Conservation (phyloP, 2,329 filamentous ascomycete genomes). For the Exserohilum turcica region DNA sequence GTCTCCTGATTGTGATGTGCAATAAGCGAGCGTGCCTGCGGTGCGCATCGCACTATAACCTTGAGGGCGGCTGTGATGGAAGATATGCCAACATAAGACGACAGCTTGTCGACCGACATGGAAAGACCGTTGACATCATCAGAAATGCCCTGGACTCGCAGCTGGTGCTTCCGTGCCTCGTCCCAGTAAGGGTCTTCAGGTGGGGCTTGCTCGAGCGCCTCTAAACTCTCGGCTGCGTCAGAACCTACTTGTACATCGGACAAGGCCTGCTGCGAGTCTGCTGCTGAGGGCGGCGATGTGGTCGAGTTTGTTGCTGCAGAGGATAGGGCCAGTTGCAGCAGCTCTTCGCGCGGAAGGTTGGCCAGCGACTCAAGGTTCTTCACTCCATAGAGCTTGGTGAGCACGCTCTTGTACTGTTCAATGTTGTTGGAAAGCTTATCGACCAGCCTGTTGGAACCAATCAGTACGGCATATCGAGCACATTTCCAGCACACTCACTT, state of each 20-base stretch:
- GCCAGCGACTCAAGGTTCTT: conserved; percentile 50
- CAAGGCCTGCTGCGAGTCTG: conserved; percentile 39
- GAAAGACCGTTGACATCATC: conserved; percentile 75
- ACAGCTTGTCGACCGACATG: conserved; percentile 62
- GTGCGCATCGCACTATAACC: conserved; percentile 66
- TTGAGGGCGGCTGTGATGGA: conserved; percentile 76
- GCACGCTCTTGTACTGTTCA: conserved; percentile 53
- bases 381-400: conserved; percentile 51
- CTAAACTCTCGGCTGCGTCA: conserved; percentile 59
- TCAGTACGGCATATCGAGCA: conserved; percentile 53
- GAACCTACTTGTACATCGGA: conserved; percentile 48
- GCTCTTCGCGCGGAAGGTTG: conserved; percentile 50
- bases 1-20: conserved; percentile 50
- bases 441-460: conserved; percentile 59
- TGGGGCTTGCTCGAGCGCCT: conserved; percentile 72
- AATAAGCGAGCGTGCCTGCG: conserved; percentile 56
- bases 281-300: conserved; percentile 43
- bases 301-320: conserved; percentile 43
- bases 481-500: conserved; percentile 61
- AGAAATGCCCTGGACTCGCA: conserved; percentile 59
- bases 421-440: conserved; percentile 59
- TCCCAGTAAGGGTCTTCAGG: conserved; percentile 69
- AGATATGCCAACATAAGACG: conserved; percentile 73
- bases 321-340: conserved; percentile 53
- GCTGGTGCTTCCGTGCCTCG: conserved; percentile 58